Percentiles rank a stretch among this genome's conserved stretches.
Conservation (phyloP, 2,329 filamentous ascomycete species). For the Trichoderma simmonsii region DNA sequence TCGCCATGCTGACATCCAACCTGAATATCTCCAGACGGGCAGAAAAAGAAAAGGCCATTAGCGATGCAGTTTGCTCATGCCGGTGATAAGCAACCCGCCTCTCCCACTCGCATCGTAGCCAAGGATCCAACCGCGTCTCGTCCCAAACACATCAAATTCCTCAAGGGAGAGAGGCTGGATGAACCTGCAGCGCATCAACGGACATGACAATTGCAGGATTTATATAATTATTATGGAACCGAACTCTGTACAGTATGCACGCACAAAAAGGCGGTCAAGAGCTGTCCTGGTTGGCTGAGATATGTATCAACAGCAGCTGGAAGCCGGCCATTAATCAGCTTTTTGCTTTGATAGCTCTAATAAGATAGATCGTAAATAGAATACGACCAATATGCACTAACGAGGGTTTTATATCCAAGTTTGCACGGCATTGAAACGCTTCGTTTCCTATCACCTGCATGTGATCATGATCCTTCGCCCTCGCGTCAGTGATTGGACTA, state of each 20-base stretch:
- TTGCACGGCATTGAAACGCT: not conserved
- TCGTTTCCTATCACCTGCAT: not conserved
- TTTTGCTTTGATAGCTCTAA: not conserved
- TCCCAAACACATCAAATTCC: not conserved
- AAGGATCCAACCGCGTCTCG: not conserved
- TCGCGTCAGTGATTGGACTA: not conserved
- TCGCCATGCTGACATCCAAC: not conserved
- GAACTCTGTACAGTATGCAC: not conserved
- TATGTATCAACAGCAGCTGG: not conserved
- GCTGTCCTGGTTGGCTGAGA: not conserved
- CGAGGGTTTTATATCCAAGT: not conserved
- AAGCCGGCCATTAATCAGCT: not conserved
- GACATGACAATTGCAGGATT: not conserved
- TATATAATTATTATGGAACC: not conserved
- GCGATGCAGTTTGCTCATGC: not conserved
- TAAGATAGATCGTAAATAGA: constrained; percentile 1
- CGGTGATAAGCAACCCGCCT: not conserved
- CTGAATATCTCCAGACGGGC: not conserved
- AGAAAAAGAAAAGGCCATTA: not conserved
- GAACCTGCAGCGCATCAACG: not conserved
- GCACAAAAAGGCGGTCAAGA: constrained; percentile 7
- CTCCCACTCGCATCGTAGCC: not conserved
- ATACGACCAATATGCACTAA: not conserved
- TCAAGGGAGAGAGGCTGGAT: not conserved
- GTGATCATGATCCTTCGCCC: not conserved